Evolutionary conservation across 495 filamentous ascomycete genomes (phyloP).

Genomic region (Podospora pseudocomata): DNA sequence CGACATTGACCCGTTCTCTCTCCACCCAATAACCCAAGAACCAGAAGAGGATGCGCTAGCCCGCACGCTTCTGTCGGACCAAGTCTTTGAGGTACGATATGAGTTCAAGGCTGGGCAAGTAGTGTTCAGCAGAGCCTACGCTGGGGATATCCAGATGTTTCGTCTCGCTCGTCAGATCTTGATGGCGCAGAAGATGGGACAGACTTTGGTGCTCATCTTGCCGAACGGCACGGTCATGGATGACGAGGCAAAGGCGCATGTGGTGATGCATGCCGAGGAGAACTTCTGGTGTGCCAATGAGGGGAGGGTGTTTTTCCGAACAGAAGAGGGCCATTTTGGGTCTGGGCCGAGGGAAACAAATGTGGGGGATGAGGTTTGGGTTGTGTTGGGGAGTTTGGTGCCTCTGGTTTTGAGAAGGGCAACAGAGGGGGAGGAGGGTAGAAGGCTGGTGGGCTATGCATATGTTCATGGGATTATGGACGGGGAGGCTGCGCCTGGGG

Average conservation of each 20-base stretch:
- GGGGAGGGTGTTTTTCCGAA: background rate
- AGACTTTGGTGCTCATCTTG: background rate
- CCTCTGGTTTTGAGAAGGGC: background rate
- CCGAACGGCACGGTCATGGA: background rate
- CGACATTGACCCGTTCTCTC: background rate
- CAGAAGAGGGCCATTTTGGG: background rate
- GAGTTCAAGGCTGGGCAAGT: background rate
- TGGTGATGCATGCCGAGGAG: background rate
- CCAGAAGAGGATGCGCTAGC: background rate
- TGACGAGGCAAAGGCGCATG: background rate
- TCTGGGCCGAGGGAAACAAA: background rate
- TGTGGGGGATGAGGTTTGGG: slow-evolving; percentile 3
- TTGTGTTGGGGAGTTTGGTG: background rate
- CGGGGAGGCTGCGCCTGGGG: slow-evolving; percentile 3
- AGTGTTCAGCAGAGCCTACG: background rate
- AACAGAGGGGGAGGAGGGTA: background rate
- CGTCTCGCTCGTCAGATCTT: background rate
- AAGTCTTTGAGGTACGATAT: background rate
- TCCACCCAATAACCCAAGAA: background rate
- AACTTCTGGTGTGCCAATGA: background rate
- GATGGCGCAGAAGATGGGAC: background rate
- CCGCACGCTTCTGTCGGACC: background rate
- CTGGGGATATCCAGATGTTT: background rate
- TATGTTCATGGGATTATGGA: slow-evolving; percentile 11
- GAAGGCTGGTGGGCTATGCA: slow-evolving; percentile 1